These are phyloP conservation scores for Phytophthora idaei DNA, from an alignment of 352 stramenopile species.

Conservation along the genomic window DNA sequence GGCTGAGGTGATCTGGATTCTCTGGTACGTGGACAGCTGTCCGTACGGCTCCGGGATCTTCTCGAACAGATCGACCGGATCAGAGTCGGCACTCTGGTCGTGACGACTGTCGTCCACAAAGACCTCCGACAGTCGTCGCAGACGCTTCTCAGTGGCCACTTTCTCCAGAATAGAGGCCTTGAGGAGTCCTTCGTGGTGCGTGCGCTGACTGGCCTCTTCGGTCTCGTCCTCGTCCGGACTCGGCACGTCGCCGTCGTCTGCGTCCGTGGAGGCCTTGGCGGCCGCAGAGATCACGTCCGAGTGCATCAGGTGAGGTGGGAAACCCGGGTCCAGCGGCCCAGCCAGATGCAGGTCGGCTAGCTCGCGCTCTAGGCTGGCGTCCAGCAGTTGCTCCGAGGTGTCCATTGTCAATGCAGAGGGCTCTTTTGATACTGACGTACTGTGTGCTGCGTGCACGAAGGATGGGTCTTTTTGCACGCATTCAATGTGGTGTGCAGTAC, in stretches of 20 bases:
- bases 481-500: slow-evolving; percentile 6
- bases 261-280: slow-evolving; percentile 17
- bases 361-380: slow-evolving; percentile 19
- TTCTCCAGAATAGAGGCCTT: slow-evolving; percentile 83
- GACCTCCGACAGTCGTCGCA: slow-evolving; percentile 59
- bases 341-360: slow-evolving; percentile 22
- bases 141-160: slow-evolving; percentile 72
- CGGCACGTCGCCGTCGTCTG: slow-evolving; percentile 34
- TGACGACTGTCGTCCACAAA: slow-evolving; percentile 18
- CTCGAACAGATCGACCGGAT: slow-evolving; percentile 68
- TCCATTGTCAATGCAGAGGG: slow-evolving; percentile 9
- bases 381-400: background rate
- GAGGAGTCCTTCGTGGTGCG: slow-evolving; percentile 64
- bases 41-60: slow-evolving; percentile 81
- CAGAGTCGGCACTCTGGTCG: slow-evolving; percentile 24
- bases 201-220: slow-evolving; percentile 31
- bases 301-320: slow-evolving; percentile 34
- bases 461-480: slow-evolving; percentile 2
- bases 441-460: background rate
- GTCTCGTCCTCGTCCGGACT: slow-evolving; percentile 43
- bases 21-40: slow-evolving; percentile 69
- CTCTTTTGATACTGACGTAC: slow-evolving; percentile 11
- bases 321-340: slow-evolving; percentile 5
- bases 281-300: slow-evolving; percentile 34
- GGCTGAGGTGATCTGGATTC: slow-evolving; percentile 74